phyloP scores from a whole-genome alignment of 495 filamentous ascomycete genomes.

The Annulohypoxylon nitens region DNA sequence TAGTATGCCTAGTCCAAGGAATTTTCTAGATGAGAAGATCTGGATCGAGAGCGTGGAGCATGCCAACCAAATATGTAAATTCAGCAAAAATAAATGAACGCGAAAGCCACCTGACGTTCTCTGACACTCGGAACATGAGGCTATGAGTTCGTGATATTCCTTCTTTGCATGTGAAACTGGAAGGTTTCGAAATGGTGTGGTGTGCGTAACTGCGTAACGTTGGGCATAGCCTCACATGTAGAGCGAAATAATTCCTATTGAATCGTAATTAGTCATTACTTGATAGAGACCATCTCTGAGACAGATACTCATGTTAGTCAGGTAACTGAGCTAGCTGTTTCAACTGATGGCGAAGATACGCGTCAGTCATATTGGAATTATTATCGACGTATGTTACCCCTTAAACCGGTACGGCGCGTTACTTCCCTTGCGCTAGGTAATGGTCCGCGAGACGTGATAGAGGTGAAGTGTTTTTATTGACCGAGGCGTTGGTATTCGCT shows the following conservation, averaged over 20 bases:
- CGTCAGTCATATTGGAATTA: neutral
- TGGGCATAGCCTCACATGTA: neutral
- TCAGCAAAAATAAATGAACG: neutral
- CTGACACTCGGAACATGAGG: neutral
- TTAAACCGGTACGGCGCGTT: neutral
- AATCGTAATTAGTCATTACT: neutral
- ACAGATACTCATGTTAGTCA: neutral
- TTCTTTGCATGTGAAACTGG: neutral
- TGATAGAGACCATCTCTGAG: neutral
- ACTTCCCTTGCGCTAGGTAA: neutral
- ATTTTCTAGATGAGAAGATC: too few relatives aligned
- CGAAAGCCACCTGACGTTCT: neutral
- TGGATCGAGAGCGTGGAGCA: neutral
- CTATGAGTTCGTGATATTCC: neutral
- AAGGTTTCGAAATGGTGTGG: constrained; percentile 7
- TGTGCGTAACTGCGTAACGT: constrained; percentile 11
- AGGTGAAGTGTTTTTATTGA: neutral
- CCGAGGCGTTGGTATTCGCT: neutral
- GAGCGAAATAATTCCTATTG: neutral
- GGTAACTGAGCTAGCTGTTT: neutral
- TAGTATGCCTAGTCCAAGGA: too few relatives aligned
- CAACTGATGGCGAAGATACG: neutral
- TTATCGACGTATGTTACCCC: neutral
- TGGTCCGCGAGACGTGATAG: neutral
- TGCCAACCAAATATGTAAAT: neutral